Conservation (phyloP, 140 eudicot species). For the Stevia rebaudiana region DNA sequence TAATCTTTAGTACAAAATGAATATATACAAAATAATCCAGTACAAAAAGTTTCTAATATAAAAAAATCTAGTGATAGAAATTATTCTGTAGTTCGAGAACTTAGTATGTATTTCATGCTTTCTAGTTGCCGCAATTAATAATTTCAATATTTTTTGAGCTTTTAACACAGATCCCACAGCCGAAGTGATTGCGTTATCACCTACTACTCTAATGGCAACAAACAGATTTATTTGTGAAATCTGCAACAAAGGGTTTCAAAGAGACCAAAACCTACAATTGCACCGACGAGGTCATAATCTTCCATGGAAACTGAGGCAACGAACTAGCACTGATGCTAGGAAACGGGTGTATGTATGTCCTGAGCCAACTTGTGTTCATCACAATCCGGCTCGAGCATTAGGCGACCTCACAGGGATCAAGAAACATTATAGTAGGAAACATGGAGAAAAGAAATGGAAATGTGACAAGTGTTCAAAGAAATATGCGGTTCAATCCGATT, state of each 20-base stretch:
- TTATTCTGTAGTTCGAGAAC: too few species aligned
- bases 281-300: conserved; percentile 85
- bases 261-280: conserved; percentile 82
- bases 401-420: conserved; percentile 85
- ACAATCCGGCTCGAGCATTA: conserved; percentile 65
- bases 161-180: conserved; percentile 59
- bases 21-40: too few species aligned
- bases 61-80: too few species aligned
- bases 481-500: conserved; percentile 82
- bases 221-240: conserved; percentile 81
- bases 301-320: conserved; percentile 77
- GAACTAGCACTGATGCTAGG: conserved; percentile 51
- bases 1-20: too few species aligned
- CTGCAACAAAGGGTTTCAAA: conserved; percentile 83
- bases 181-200: conserved; percentile 79
- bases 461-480: conserved; percentile 78
- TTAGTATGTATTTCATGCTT: too few species aligned
- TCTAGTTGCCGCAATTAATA: neutral
- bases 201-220: conserved; percentile 82
- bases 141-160: neutral
- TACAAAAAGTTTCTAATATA: too few species aligned
- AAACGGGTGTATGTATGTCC: conserved; percentile 78
- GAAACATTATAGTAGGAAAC: conserved; percentile 79
- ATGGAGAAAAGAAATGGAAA: conserved; percentile 92
- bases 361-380: conserved; percentile 74